Percentiles rank a stretch among this genome's conserved stretches.
phyloP scores from a whole-genome alignment of 1,284 basidiomycete species.

The Trichosporon coremiiforme region DNA sequence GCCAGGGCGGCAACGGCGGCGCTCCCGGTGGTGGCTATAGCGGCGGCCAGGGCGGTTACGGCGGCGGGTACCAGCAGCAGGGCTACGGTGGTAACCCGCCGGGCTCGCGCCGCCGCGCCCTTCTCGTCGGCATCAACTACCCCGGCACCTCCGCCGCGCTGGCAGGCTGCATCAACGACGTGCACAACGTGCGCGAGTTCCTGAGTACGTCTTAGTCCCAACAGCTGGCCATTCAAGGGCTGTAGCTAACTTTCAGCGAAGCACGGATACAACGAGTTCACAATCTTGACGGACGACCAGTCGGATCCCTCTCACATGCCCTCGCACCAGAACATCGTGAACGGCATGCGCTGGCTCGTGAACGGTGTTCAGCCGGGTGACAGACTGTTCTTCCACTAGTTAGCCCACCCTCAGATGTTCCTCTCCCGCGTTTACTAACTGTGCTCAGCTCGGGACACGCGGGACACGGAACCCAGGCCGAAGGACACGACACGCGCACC shows the following conservation, averaged over 20 bases:
- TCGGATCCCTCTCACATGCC: conserved; percentile 67
- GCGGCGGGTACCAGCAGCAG: background rate
- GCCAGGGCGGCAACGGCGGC: background rate
- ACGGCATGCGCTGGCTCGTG: conserved; percentile 87
- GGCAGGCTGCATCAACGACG: conserved; percentile 86
- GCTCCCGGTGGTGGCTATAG: background rate
- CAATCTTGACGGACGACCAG: conserved; percentile 80
- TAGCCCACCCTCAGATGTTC: conserved; percentile 18
- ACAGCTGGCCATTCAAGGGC: background rate
- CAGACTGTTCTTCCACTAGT: conserved; percentile 82
- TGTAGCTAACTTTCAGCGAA: conserved; percentile 43
- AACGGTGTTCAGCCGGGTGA: conserved; percentile 76
- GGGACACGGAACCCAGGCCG: conserved; percentile 80
- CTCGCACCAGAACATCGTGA: conserved; percentile 79
- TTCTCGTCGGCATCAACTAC: conserved; percentile 67
- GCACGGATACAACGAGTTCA: conserved; percentile 81
- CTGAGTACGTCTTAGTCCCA: conserved; percentile 49
- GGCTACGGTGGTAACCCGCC: conserved; percentile 3
- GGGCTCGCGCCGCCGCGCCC: conserved; percentile 17
- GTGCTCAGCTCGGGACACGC: conserved; percentile 65
- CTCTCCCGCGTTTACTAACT: no score
- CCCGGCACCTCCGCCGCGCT: conserved; percentile 66
- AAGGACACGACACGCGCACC: conserved; percentile 64
- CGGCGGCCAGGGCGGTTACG: no score
- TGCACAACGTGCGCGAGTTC: conserved; percentile 72